Evolutionary conservation across 108 stramenopile species (phyloP), one percentile per base, ranked within the genome.

Genomic region (Pseudonitzschia multiseries): DNA sequence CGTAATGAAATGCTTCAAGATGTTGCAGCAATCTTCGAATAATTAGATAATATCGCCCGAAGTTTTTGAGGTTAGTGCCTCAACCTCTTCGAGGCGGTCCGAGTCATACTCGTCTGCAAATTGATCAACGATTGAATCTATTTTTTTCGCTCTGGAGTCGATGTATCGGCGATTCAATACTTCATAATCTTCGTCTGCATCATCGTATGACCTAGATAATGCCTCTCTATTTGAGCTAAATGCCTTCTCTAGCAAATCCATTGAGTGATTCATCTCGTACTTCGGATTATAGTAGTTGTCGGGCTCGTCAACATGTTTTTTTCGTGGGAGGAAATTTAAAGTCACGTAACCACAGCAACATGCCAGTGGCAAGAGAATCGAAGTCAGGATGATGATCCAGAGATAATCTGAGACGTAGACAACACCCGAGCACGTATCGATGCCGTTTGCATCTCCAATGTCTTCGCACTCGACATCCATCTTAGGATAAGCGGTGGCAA

Each of bases 391-490:
- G 14, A 81, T 68, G 24, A 69, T 65, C 62, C 84, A 83, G 10
- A 68, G 40, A 14, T 73, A 69, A 20, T 32, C 60, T 27, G 60
- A 68, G 9, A 26, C 64, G 54, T 67, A 67, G 8, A 67, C 71
- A 15, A 73, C 80, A 26, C 86, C 86, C 6, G 62, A 59, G 46
- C 83, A 84, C 50, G 81, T 69, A 61, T 82, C 73, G 54, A 74
- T 32, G 14, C 52, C 74, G 46, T 72, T 70, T 2, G 64, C 59
- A 14, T 31, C 53, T 13, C 86, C 86, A 63, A 87, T 70, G 67
- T 61, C 31, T 32, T 80, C 71, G 63, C 86, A 87, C 65, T 84
- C 83, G 33, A 87, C 75, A 0, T 69, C 69, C 71, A 87, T 69
- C 14, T 68, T 36, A 1, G 74, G 71, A 31, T 79, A 77, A 21